Conservation (phyloP, 2,329 filamentous ascomycete species). For the Cordyceps pruinosa region DNA sequence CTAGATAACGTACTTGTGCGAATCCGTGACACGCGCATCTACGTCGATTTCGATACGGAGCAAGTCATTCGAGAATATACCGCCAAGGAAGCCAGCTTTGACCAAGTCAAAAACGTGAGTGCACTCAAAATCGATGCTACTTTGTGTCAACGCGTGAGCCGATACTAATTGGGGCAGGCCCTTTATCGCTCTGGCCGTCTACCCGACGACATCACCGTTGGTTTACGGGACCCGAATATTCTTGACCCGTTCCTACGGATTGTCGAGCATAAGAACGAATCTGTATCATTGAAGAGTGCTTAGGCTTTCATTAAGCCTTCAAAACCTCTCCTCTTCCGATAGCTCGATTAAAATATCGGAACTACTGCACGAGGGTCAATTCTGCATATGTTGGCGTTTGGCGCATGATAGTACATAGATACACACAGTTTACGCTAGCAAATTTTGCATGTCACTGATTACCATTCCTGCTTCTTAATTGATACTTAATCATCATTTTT, state of each 20-base stretch:
- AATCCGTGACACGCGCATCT: slow-evolving; percentile 83
- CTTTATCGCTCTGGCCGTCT: slow-evolving; percentile 42
- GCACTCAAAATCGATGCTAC: background rate
- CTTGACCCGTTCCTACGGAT: slow-evolving; percentile 63
- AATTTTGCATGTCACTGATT: background rate
- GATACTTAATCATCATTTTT: background rate
- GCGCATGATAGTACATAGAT: background rate
- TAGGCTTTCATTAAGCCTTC: background rate
- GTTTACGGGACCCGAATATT: slow-evolving; percentile 73
- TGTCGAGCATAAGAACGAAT: slow-evolving; percentile 61
- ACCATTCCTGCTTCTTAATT: background rate
- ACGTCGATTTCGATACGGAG: slow-evolving; percentile 75
- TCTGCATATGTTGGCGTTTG: slow-evolving; percentile 2
- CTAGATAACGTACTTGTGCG: slow-evolving; percentile 84
- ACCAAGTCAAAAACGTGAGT: slow-evolving; percentile 63
- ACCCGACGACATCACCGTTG: slow-evolving; percentile 67
- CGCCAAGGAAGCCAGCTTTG: slow-evolving; percentile 76
- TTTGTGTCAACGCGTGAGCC: too few relatives aligned
- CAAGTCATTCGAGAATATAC: slow-evolving; percentile 86
- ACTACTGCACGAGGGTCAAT: background rate
- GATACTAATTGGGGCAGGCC: slow-evolving; percentile 28
- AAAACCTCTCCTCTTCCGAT: background rate
- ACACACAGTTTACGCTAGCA: background rate
- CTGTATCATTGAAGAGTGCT: background rate
- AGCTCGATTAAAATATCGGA: background rate